Conservation (phyloP, 352 stramenopile species). For the Phytophthora agathidicida region DNA sequence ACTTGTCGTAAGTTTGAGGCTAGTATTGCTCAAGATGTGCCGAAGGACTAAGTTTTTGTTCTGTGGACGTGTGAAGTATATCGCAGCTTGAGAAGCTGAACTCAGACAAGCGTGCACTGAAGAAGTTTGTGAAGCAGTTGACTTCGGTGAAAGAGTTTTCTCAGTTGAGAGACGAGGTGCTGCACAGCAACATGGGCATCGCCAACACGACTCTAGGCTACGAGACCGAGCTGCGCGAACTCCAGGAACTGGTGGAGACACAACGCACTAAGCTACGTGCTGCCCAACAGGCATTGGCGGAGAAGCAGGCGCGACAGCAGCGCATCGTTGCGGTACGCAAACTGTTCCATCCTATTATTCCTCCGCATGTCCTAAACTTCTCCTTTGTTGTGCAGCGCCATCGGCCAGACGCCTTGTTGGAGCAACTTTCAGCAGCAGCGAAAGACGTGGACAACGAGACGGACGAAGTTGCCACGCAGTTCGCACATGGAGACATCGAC, state of each 20-base stretch:
- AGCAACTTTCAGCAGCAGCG: slow-evolving; percentile 66
- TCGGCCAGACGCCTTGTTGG: slow-evolving; percentile 71
- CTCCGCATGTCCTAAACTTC: background rate
- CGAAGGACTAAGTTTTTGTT: slow-evolving; percentile 4
- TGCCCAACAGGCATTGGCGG: slow-evolving; percentile 60
- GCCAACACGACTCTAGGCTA: slow-evolving; percentile 71
- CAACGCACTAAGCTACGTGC: slow-evolving; percentile 54
- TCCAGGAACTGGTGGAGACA: slow-evolving; percentile 58
- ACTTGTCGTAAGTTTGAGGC: slow-evolving; percentile 64
- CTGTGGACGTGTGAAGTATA: slow-evolving; percentile 24
- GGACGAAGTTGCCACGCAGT: slow-evolving; percentile 76
- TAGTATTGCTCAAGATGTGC: background rate
- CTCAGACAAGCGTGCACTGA: slow-evolving; percentile 64
- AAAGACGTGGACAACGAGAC: slow-evolving; percentile 68
- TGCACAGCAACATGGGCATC: slow-evolving; percentile 81
- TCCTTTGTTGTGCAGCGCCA: slow-evolving; percentile 46
- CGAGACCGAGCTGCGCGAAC: slow-evolving; percentile 51
- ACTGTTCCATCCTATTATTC: background rate
- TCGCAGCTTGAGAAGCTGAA: slow-evolving; percentile 71
- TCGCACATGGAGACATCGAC: slow-evolving; percentile 76
- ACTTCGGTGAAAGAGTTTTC: slow-evolving; percentile 71
- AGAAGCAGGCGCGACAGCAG: slow-evolving; percentile 77
- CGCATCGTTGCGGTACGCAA: slow-evolving; percentile 65
- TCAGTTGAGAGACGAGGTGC: slow-evolving; percentile 73
- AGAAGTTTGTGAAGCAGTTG: slow-evolving; percentile 67